Base-by-base conservation (phyloP, 331 rosid species). In the Quercus lobata region DNA sequence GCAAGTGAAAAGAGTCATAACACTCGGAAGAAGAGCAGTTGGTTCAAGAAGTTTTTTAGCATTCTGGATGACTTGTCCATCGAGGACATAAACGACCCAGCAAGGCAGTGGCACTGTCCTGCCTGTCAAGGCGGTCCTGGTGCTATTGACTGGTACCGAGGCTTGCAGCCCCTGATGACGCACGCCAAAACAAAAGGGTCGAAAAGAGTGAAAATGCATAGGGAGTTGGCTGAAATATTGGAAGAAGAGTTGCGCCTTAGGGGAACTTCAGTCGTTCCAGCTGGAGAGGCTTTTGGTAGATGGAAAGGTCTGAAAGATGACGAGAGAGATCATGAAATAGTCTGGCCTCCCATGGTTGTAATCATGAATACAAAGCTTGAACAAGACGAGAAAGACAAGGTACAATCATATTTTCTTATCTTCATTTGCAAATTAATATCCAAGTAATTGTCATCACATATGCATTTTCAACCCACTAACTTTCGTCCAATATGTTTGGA, bases 151-250 rank as follows among this genome's bases (percentile, higher is more conserved):
- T 91, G 97, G 99, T 95, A 79, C 72, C 83, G 86, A 56, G 99
- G 99, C 77, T 83, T 95, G 88, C 98, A 91, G 84, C 99, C 99
- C 19, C 72, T 95, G 76, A 69, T 89, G 83, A 79, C 97, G 5
- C 99, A 93, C 80, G 99, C 98, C 62, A 95, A 91, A 78, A 95
- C 99, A 7, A 95, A 95, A 83, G 97, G 99, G 12, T 86, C 94
- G 2, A 82, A 82, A 35, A 90, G 97, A 88, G 86, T 90, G 90
- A 93, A 85, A 83, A 78, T 87, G 17, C 98, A 95, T 76, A 80
- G 99, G 78, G 92, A 88, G 82, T 83, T 95, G 72, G 99, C 96
- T 30, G 83, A 54, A 17, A 84, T 91, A 76, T 84, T 93, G 88
- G 99, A 95, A 7, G 97, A 89, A 85, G 99, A 95, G 78, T 78